phyloP scores from a whole-genome alignment of 73 alveolate genomes.

The Paramecium octaurelia region DNA sequence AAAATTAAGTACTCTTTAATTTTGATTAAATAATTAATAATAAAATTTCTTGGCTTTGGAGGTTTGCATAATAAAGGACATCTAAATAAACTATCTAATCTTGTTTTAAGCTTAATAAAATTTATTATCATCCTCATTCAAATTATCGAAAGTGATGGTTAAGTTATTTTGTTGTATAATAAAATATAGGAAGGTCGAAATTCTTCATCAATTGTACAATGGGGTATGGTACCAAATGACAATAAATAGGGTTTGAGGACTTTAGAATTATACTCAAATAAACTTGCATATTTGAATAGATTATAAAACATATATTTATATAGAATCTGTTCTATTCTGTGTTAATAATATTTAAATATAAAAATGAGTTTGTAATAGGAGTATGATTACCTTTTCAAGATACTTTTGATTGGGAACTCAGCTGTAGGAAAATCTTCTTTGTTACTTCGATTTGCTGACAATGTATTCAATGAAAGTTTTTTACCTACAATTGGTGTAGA shows the following conservation, averaged over 20 bases:
- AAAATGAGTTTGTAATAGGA: slow-evolving; percentile 52
- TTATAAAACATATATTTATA: not conserved
- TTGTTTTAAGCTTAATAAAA: not conserved
- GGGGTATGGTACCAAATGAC: not conserved
- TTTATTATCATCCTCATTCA: too few relatives aligned
- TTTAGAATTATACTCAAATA: not conserved
- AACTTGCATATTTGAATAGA: not conserved
- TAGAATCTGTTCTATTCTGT: slow-evolving; percentile 1
- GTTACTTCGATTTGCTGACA: slow-evolving; percentile 68
- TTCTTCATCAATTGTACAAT: not conserved
- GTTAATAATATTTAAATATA: not conserved
- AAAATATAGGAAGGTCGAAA: not conserved
- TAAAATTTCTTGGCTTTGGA: not conserved
- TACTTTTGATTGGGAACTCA: slow-evolving; percentile 66
- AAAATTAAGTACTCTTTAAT: not conserved
- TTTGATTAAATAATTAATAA: too few relatives aligned
- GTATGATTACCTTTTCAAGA: slow-evolving; percentile 66
- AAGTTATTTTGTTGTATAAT: too few relatives aligned
- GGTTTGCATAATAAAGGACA: not conserved
- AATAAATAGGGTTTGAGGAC: not conserved
- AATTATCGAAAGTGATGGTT: not conserved
- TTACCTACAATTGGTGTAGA: slow-evolving; percentile 91
- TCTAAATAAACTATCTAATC: not conserved
- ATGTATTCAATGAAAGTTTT: slow-evolving; percentile 79
- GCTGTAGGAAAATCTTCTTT: slow-evolving; percentile 70